Base-by-base conservation (phyloP, 108 stramenopile genomes). In the Aurantiochytrium sp. region DNA sequence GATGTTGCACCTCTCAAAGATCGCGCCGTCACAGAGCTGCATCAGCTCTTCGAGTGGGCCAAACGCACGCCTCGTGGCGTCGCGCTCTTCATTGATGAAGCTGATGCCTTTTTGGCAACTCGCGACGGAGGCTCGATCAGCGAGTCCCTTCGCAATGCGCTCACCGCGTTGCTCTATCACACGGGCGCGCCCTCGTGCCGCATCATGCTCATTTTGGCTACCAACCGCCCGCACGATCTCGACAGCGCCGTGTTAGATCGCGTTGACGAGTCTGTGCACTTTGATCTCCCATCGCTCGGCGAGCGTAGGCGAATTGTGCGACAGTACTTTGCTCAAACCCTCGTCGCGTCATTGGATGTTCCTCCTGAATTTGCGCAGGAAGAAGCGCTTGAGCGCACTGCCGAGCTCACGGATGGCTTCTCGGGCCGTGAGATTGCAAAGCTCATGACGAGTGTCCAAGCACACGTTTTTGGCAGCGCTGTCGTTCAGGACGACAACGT, bases 201-300 rank as follows among this genome's bases (percentile, higher is more conserved):
- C 89, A 97, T 99, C 92, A 99, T 99, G 99, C 96, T 99, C 95
- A 98, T 99, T 29, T 97, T 97, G 89, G 99, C 99, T 6, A 97
- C 97, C 90, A 99, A 99, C 93, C 97, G 98, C 90, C 98, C 99
- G 35, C 92, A 95, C 55, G 97, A 99, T 89, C 98, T 99, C 89
- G 99, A 99, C 90, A 95, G 94, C 89, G 99, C 99, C 42, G 93
- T 99, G 64, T 92, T 97, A 93, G 99, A 99, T 95, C 98, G 99
- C 92, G 95, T 98, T 72, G 99, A 99, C 93, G 99, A 99, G 94
- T 98, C 98, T 96, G 97, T 99, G 12, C 96, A 96, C 88, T 99
- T 99, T 90, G 95, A 93, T 25, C 90, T 99, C 29, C 99, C 99
- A 6, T 95, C 92, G 23, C 90, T 60, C 25, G 96, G 95, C 42